These are phyloP conservation scores for Basidiobolus meristosporus DNA, from an alignment of 371 early-diverging fungal genomes.

Conservation along the genomic window DNA sequence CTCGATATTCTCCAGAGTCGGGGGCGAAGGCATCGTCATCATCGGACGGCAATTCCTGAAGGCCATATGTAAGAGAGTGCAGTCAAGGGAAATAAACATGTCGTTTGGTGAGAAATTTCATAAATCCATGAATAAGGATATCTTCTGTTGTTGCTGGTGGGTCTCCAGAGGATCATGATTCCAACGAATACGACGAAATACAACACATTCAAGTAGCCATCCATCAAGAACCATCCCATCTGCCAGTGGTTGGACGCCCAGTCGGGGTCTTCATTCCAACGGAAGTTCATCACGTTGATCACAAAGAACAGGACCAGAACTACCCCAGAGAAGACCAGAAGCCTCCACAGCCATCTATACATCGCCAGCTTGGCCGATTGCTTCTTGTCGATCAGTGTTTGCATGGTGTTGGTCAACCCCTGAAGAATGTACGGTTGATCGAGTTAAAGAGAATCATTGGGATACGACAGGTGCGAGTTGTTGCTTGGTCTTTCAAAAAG, in stretches of 20 bases:
- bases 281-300: conserved; percentile 53
- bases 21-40: not conserved
- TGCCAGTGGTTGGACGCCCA: conserved; percentile 71
- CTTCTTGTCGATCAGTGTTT: conserved; percentile 43
- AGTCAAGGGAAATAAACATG: too few relatives aligned
- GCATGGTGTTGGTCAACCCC: conserved; percentile 36
- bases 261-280: conserved; percentile 27
- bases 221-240: conserved; percentile 78
- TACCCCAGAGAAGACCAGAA: conserved; percentile 54
- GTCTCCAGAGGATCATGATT: conserved; percentile 79
- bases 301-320: conserved; percentile 59
- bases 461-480: conserved; percentile 12
- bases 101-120: too few relatives aligned
- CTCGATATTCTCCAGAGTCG: not conserved
- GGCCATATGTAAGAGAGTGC: too few relatives aligned
- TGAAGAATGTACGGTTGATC: conserved; percentile 11
- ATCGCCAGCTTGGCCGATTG: conserved; percentile 77
- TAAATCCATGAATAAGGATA: too few relatives aligned
- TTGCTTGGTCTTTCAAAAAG: conserved; percentile 13
- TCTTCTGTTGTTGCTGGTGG: conserved; percentile 78
- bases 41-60: not conserved
- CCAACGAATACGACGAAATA: conserved; percentile 62
- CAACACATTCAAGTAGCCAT: conserved; percentile 67
- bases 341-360: conserved; percentile 69
- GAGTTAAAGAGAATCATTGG: conserved; percentile 2